Percentiles rank a stretch among this genome's conserved stretches.
phyloP scores from a whole-genome alignment of 2,329 filamentous ascomycete genomes.

The Venturia aucupariae region DNA sequence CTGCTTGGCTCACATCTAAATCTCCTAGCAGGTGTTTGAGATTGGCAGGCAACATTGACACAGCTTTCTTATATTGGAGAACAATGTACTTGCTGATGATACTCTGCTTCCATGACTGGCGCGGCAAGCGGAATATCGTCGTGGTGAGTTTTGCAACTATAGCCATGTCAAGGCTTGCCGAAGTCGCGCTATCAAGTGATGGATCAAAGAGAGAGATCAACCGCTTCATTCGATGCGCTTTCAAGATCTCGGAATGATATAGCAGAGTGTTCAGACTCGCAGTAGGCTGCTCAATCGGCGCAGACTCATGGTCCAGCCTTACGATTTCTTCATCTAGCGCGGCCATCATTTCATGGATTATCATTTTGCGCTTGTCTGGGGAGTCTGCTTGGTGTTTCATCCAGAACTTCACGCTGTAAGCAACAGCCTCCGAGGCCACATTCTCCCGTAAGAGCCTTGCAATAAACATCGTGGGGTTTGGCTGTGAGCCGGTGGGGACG shows the following conservation, averaged over 20 bases:
- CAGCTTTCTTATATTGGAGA: neutral
- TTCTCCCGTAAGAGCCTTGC: slow-evolving; percentile 13
- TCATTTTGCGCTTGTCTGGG: neutral
- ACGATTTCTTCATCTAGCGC: neutral
- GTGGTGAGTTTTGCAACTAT: slow-evolving; percentile 5
- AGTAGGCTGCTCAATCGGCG: neutral
- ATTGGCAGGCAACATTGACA: neutral
- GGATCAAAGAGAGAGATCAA: neutral
- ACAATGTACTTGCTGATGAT: slow-evolving; percentile 8
- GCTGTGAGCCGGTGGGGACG: neutral
- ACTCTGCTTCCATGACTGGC: neutral
- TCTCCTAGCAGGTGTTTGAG: slow-evolving; percentile 8
- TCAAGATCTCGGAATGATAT: neutral
- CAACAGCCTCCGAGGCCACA: slow-evolving; percentile 14
- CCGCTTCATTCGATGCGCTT: neutral
- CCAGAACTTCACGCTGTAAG: slow-evolving; percentile 10
- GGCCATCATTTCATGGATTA: neutral
- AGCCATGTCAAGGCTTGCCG: neutral
- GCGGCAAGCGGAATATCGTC: neutral
- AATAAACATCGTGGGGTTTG: neutral
- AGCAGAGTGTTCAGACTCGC: neutral
- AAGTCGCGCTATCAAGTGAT: neutral
- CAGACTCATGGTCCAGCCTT: neutral
- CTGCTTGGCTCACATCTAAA: slow-evolving; percentile 6
- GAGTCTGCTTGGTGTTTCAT: neutral